A percentile compares a stretch with the other conserved stretches of the same genome.
These are phyloP conservation scores for Tolypocladium pustulatum DNA, from an alignment of 2,329 filamentous ascomycete genomes.

Conservation along the genomic window DNA sequence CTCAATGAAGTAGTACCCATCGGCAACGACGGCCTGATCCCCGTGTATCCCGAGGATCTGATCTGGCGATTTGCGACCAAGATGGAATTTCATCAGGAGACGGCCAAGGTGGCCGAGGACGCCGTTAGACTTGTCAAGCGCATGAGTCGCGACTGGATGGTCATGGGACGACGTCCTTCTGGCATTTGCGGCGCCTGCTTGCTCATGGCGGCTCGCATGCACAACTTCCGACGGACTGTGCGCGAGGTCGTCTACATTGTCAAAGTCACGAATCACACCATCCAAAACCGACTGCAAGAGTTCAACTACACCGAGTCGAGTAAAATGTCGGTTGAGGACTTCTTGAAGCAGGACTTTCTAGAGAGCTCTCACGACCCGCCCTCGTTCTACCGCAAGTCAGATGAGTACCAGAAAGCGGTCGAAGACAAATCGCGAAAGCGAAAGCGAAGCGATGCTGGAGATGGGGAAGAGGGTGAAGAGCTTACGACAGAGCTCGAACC, in stretches of 20 bases:
- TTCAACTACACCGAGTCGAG: slow-evolving; percentile 83
- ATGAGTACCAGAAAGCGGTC: slow-evolving; percentile 45
- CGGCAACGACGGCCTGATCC: slow-evolving; percentile 52
- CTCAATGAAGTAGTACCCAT: slow-evolving; percentile 63
- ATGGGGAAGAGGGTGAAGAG: slow-evolving; percentile 8
- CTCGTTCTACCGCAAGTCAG: slow-evolving; percentile 59
- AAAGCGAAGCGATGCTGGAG: slow-evolving; percentile 23
- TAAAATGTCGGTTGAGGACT: slow-evolving; percentile 78
- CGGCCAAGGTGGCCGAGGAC: slow-evolving; percentile 76
- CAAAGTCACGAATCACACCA: slow-evolving; percentile 89
- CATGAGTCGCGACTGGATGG: slow-evolving; percentile 97
- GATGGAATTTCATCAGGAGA: slow-evolving; percentile 78
- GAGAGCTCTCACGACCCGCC: slow-evolving; percentile 74
- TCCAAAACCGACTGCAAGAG: slow-evolving; percentile 83
- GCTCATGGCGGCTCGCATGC: slow-evolving; percentile 92
- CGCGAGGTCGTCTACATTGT: slow-evolving; percentile 97
- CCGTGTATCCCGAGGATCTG: slow-evolving; percentile 78
- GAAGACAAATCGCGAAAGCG: slow-evolving; percentile 37
- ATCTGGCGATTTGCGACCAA: slow-evolving; percentile 86
- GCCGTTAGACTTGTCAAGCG: slow-evolving; percentile 79
- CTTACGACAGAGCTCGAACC: neutral
- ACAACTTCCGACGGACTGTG: slow-evolving; percentile 89
- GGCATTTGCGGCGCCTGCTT: slow-evolving; percentile 91
- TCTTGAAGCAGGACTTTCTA: slow-evolving; percentile 59
- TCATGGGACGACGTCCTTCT: slow-evolving; percentile 83